Evolutionary conservation across 352 stramenopile species (phyloP).

Genomic region (Phytophthora tubulina): DNA sequence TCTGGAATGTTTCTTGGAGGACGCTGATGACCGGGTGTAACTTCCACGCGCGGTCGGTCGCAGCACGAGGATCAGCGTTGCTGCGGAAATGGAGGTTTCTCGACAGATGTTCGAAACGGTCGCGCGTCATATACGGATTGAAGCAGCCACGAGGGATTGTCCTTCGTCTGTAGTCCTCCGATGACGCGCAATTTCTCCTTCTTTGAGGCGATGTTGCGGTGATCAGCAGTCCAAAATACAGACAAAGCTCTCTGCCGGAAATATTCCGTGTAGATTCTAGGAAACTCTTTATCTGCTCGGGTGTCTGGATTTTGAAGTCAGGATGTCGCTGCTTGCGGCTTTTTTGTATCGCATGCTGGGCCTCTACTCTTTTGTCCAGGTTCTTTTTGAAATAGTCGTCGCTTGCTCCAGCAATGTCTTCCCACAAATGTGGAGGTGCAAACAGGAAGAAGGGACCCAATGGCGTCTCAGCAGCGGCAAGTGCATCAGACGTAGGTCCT

Average conservation of each 20-base stretch:
- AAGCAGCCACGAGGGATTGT: background rate
- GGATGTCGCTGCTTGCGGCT: background rate
- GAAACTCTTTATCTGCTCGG: background rate
- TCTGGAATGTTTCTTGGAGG: background rate
- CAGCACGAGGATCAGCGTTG: background rate
- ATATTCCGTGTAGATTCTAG: background rate
- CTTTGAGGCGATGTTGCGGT: background rate
- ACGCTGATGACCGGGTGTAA: background rate
- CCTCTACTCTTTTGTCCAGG: conserved; percentile 1
- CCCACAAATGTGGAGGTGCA: background rate
- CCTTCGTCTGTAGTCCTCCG: background rate
- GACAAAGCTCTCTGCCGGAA: background rate
- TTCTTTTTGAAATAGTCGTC: conserved; percentile 17
- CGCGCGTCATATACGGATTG: background rate
- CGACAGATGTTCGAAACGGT: background rate
- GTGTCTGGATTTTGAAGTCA: background rate
- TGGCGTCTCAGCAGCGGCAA: background rate
- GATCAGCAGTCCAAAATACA: conserved; percentile 13
- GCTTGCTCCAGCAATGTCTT: conserved; percentile 1
- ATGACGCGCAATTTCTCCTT: conserved; percentile 6
- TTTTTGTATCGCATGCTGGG: conserved; percentile 2
- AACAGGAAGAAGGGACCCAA: background rate
- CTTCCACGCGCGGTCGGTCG: background rate
- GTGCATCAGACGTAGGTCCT: background rate
- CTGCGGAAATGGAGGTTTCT: background rate